phyloP scores from a whole-genome alignment of 371 early-diverging fungal species.

The Mucor ambiguus region DNA sequence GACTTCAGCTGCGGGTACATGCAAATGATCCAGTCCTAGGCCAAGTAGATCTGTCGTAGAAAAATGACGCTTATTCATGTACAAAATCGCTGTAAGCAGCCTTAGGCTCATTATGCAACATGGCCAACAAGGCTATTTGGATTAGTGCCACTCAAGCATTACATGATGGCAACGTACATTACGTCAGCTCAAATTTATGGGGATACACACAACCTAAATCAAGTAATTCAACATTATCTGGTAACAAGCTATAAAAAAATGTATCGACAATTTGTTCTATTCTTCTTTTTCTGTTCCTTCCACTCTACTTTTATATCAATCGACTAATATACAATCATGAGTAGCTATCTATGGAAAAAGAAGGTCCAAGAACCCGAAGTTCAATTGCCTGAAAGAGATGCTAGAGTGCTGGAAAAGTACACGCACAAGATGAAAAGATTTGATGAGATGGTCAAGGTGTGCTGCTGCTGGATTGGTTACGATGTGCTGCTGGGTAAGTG shows the following conservation, averaged over 20 bases:
- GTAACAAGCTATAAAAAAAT: not conserved
- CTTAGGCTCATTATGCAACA: not conserved
- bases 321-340: conserved; percentile 4
- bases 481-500: conserved; percentile 40
- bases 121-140: not conserved
- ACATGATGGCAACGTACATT: not conserved
- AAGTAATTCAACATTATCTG: conserved; percentile 4
- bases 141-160: not conserved
- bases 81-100: not conserved
- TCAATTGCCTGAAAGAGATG: conserved; percentile 40
- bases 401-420: conserved; percentile 38
- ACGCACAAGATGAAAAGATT: conserved; percentile 39
- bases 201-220: not conserved
- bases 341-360: conserved; percentile 15
- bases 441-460: conserved; percentile 48
- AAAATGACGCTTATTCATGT: not conserved
- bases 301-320: not conserved
- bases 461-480: conserved; percentile 55
- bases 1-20: not conserved
- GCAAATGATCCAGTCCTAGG: not conserved
- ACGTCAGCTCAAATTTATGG: not conserved
- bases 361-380: conserved; percentile 21
- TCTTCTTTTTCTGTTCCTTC: not conserved
- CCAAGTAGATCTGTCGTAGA: not conserved
- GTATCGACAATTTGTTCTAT: conserved; percentile 1